Percentiles rank a stretch among this genome's conserved stretches.
Evolutionary conservation across 1,284 basidiomycete species (phyloP).

Genomic region (Phenoliferia sp.): DNA sequence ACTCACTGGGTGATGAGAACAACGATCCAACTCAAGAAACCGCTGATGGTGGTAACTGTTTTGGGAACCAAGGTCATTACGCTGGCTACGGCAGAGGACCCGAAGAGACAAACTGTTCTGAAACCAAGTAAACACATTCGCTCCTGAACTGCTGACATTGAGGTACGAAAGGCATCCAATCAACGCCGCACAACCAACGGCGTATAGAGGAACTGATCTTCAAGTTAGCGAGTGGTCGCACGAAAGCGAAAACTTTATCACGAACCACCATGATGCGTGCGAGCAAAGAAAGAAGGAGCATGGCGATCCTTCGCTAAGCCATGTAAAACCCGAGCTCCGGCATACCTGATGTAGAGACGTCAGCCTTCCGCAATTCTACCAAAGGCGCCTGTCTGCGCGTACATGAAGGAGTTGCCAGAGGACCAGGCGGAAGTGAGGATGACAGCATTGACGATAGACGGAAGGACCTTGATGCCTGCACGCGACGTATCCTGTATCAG

Average conservation of each 20-base stretch:
- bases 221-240: neutral
- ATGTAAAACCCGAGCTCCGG: neutral
- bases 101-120: too few relatives aligned
- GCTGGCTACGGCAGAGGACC: too few relatives aligned
- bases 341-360: too few relatives aligned
- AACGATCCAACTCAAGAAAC: neutral
- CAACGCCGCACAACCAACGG: neutral
- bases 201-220: neutral
- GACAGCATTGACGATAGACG: conserved; percentile 42
- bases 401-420: conserved; percentile 52
- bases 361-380: too few relatives aligned
- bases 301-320: neutral
- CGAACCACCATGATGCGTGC: neutral
- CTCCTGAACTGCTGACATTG: neutral
- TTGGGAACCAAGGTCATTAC: too few relatives aligned
- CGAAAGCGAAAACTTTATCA: neutral
- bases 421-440: conserved; percentile 52
- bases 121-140: neutral
- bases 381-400: too few relatives aligned
- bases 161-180: neutral
- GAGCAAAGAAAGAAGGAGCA: neutral
- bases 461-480: conserved; percentile 30
- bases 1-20: neutral
- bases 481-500: neutral
- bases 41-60: neutral